Conservation (phyloP, 768 basidiomycete species). For the Cubamyces lactineus region DNA sequence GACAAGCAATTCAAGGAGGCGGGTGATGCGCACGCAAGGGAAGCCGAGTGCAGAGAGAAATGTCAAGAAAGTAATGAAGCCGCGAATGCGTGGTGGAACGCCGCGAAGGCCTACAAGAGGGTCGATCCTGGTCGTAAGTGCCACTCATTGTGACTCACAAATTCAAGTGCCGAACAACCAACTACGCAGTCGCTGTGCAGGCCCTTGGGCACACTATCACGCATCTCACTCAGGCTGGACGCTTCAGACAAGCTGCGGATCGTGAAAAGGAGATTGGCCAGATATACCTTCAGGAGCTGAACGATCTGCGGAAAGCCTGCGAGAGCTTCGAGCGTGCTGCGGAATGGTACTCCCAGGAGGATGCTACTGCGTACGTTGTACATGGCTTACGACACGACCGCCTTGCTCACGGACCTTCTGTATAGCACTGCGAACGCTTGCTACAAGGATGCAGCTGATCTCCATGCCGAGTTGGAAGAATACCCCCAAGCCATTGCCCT, state of each 20-base stretch:
- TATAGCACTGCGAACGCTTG: conserved; percentile 93
- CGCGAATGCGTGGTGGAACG: conserved; percentile 99
- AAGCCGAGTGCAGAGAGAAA: conserved; percentile 92
- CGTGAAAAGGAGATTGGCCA: conserved; percentile 97
- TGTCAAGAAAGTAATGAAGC: conserved; percentile 90
- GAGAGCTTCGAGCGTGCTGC: conserved; percentile 91
- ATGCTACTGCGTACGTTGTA: conserved; percentile 86
- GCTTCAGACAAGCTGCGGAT: conserved; percentile 97
- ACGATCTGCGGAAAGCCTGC: conserved; percentile 83
- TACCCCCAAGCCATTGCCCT: conserved; percentile 83
- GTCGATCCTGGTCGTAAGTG: conserved; percentile 78
- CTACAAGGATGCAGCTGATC: conserved; percentile 95
- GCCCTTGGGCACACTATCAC: conserved; percentile 84
- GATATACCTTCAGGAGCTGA: conserved; percentile 83
- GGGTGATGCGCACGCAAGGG: conserved; percentile 89
- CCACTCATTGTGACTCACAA: neutral
- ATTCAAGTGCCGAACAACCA: neutral
- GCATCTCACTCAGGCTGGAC: conserved; percentile 80
- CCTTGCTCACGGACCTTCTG: neutral
- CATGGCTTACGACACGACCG: neutral
- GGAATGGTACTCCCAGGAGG: conserved; percentile 98
- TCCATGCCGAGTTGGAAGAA: conserved; percentile 87
- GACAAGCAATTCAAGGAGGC: conserved; percentile 92
- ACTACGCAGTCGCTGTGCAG: conserved; percentile 76
- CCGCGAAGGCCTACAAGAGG: conserved; percentile 94